Conservation (phyloP, 371 early-diverging fungal genomes). For the Capillidium heterosporum region DNA sequence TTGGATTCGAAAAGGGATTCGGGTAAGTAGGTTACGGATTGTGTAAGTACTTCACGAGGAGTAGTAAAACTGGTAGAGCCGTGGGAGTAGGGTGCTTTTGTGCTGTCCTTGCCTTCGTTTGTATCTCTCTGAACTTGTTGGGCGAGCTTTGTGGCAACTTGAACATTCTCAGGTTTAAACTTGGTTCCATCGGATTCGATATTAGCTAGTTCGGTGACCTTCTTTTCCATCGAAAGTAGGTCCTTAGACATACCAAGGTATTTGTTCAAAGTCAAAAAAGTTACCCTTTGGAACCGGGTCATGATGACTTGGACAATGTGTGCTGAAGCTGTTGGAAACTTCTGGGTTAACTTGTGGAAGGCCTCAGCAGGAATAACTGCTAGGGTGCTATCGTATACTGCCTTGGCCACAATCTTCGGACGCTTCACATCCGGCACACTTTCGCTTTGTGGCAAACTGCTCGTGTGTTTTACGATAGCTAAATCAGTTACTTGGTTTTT, state of each 20-base stretch:
- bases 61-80: no score
- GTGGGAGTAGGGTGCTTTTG: no score
- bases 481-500: no score
- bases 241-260: constrained; percentile 85
- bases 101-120: no score
- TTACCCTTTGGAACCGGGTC: constrained; percentile 88
- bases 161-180: background rate
- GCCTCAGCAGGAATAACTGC: constrained; percentile 90
- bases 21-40: background rate
- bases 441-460: constrained; percentile 2
- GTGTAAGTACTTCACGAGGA: constrained; percentile 11
- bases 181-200: constrained; percentile 9
- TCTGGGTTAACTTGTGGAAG: constrained; percentile 67
- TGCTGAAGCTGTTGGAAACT: constrained; percentile 84
- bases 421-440: constrained; percentile 18
- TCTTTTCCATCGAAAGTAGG: constrained; percentile 58
- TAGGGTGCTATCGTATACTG: constrained; percentile 74
- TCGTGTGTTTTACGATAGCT: no score
- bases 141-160: no score
- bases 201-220: constrained; percentile 50
- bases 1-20: background rate
- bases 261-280: constrained; percentile 73
- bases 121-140: no score
- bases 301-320: constrained; percentile 92
- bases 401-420: constrained; percentile 65